A percentile compares a stretch with the other conserved stretches of the same genome.
Conservation (phyloP, 2,329 filamentous ascomycete species). For the Trichocomaceae sp. region DNA sequence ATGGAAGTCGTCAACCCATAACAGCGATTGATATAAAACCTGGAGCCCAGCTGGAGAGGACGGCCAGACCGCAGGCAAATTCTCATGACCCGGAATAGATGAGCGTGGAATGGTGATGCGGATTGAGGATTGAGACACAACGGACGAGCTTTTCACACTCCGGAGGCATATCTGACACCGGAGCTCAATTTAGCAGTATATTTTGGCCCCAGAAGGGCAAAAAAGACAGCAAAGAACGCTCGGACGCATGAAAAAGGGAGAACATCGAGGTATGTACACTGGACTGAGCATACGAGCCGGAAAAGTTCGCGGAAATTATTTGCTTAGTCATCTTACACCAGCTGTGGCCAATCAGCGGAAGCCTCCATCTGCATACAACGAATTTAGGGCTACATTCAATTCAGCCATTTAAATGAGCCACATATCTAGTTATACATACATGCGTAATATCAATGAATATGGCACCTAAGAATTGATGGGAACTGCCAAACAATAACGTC, state of each 20-base stretch:
- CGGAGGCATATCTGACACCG: constrained; percentile 21
- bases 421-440: background rate
- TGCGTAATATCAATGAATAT: background rate
- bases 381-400: background rate
- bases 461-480: too few relatives aligned
- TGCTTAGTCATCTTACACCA: constrained; percentile 2
- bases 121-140: constrained; percentile 25
- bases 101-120: constrained; percentile 17
- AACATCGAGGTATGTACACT: background rate
- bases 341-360: background rate
- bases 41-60: constrained; percentile 29
- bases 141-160: constrained; percentile 17
- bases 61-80: constrained; percentile 32
- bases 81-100: constrained; percentile 37
- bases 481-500: too few relatives aligned
- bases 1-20: background rate
- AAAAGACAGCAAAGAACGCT: background rate
- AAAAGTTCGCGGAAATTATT: background rate
- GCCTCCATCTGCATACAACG: background rate
- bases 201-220: constrained; percentile 3
- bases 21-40: constrained; percentile 17
- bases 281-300: background rate
- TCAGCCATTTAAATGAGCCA: background rate
- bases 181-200: background rate
- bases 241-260: background rate